Base-by-base conservation (phyloP, 371 early-diverging fungal genomes). In the Hamiltosporidium tvaerminnensis region DNA sequence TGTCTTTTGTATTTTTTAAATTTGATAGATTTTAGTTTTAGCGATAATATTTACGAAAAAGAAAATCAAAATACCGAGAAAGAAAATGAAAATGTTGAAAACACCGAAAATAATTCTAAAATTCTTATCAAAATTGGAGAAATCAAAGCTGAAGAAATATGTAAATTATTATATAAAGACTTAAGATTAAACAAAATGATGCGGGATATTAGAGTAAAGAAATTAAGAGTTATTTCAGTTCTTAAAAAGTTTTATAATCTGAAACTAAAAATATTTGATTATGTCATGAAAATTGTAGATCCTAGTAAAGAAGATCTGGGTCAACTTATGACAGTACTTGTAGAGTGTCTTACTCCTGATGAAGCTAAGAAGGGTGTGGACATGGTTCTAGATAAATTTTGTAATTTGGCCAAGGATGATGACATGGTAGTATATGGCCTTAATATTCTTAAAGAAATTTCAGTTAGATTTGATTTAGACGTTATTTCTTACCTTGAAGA, bases 381-480 rank as follows among this genome's bases (percentile, higher is more conserved):
- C 10, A 53, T 7, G 30, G 16, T 53, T 16, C 30, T 53, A 7
- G 60, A 69, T 16, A 61, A 54, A 36, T 70, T 73, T 55, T 73
- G 74, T 61, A 53, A 55, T 53, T 67, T 67, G 57, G 62, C 58
- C 63, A 66, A 64, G 44, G 74, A 73, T 33, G 74, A 73, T 49
- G 74, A 73, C 30, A 57, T 66, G 36, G 64, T 73, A 47, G 68
- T 63, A 23, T 73, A 73, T 56, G 74, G 74, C 35, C 16, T 73
- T 23, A 70, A 70, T 57, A 61, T 67, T 39, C 41, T 73, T 4
- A 64, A 61, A 63, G 67, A 54, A 2, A 55, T 73, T 9, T 55
- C 64, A 30, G 49, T 53, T 33, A 63, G 62, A 54, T 70, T 65
- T 63, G 54, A 68, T 56, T 12, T 23, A 16, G 39, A 59, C 36